Percentiles rank a stretch among this genome's conserved stretches.
Conservation (phyloP, 768 basidiomycete genomes). For the Hericium erinaceus region DNA sequence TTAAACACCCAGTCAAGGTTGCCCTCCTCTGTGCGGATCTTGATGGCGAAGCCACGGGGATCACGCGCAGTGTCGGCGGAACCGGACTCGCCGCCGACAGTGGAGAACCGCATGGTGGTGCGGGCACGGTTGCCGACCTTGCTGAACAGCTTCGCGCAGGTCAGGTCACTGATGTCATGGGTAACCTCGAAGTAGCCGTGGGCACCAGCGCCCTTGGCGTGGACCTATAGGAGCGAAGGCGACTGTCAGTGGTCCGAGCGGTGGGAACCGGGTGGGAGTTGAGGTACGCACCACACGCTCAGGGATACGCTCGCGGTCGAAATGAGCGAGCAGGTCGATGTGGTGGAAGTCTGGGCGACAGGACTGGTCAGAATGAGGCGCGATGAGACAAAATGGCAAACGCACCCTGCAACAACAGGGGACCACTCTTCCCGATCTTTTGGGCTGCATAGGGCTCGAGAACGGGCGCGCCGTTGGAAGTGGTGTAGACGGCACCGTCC, state of each 20-base stretch:
- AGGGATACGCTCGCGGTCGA: constrained; percentile 92
- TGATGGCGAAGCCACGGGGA: constrained; percentile 86
- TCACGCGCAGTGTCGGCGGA: constrained; percentile 91
- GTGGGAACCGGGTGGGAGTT: background rate
- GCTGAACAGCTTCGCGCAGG: constrained; percentile 59
- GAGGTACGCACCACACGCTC: constrained; percentile 68
- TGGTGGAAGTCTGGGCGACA: constrained; percentile 67
- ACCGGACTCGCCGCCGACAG: constrained; percentile 83
- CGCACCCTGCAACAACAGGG: constrained; percentile 82
- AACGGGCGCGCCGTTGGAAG: constrained; percentile 75
- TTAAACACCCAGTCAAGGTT: constrained; percentile 92
- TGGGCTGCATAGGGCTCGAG: constrained; percentile 71
- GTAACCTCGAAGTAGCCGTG: constrained; percentile 92
- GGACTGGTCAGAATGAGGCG: constrained; percentile 14
- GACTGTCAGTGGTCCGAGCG: background rate
- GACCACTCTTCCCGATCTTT: constrained; percentile 64
- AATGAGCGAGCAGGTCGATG: constrained; percentile 85
- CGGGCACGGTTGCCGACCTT: constrained; percentile 60
- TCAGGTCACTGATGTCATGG: constrained; percentile 75
- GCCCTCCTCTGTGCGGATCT: constrained; percentile 85
- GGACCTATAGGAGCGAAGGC: constrained; percentile 43
- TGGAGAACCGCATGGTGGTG: constrained; percentile 83
- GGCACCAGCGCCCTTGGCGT: constrained; percentile 88
- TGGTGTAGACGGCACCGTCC: constrained; percentile 68
- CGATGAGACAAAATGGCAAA: constrained; percentile 3